Conservation (phyloP, 306 rosid species). For the Dalbergia oliveri region DNA sequence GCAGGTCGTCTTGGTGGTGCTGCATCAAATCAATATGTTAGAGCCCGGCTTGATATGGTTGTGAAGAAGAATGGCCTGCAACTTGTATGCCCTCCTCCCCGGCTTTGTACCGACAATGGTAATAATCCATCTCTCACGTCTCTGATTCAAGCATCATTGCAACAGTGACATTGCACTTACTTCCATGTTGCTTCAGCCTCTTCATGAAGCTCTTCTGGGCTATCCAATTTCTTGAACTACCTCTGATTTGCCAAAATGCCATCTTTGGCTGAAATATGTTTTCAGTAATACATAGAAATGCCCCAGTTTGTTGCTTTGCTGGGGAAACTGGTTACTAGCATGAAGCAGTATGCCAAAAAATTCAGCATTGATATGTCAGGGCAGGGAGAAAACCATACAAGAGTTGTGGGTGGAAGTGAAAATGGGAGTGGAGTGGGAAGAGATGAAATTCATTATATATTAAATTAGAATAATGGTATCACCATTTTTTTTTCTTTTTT, state of each 20-base stretch:
- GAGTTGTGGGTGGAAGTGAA: constrained; percentile 20
- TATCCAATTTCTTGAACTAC: constrained; percentile 1
- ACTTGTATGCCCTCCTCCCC: constrained; percentile 95
- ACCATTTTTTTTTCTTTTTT: background rate
- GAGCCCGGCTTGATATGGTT: constrained; percentile 78
- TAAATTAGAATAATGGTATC: background rate
- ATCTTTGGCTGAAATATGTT: constrained; percentile 15
- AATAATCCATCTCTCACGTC: constrained; percentile 91
- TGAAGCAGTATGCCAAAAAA: constrained; percentile 23
- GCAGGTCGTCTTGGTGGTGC: constrained; percentile 95
- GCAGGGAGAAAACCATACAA: constrained; percentile 5
- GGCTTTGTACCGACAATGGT: constrained; percentile 98
- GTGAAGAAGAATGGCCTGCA: constrained; percentile 72
- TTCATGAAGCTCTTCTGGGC: background rate
- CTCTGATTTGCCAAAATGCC: background rate
- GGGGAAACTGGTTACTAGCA: constrained; percentile 21
- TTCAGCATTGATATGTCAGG: constrained; percentile 13
- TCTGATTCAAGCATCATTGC: constrained; percentile 74
- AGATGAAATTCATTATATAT: constrained; percentile 3
- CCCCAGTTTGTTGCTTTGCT: constrained; percentile 1
- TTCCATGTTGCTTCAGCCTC: constrained; percentile 27
- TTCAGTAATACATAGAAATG: background rate
- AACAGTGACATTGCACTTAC: constrained; percentile 54
- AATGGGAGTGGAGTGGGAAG: constrained; percentile 4
- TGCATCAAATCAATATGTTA: constrained; percentile 88